Base-by-base conservation (phyloP, 2,329 filamentous ascomycete genomes). In the Zalaria obscura region DNA sequence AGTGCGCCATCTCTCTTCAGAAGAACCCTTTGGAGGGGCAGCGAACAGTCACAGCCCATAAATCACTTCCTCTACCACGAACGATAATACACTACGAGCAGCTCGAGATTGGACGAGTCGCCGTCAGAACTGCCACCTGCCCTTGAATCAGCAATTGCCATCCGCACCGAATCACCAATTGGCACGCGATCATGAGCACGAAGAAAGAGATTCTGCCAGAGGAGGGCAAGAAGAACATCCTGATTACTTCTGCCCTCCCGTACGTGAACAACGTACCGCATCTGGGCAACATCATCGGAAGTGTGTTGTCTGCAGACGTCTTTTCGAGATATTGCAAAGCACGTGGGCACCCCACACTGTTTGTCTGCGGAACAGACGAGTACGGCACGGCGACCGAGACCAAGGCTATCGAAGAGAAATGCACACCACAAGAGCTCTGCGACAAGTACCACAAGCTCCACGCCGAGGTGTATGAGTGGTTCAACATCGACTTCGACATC, bases 341-440 rank as follows among this genome's bases (percentile, higher is more conserved):
- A 35, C 76, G 85, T 54, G 83, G 80, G 42, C 73, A 80, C 55
- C 83, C 78, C 50, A 93, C 86, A 1, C 73, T 94, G 39, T 94
- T 78, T 61, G 72, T 94, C 51, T 93, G 88, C 62, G 87, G 87
- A 43, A 84, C 79, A 40, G 89, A 95, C 66, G 85, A 96, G 65
- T 96, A 95, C 62, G 89, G 89, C 44, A 96, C 89, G 8, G 88
- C 89, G 25, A 94, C 88, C 28, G 89, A 95, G 65, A 94, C 89
- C 26, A 94, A 93, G 67, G 89, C 89, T 4, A 76, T 95, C 34
- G 86, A 93, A 60, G 86, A 91, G 59, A 80, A 81, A 9, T 70
- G 87, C 48, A 86, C 80, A 8, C 87, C 89, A 25, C 73, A 83
- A 54, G 75, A 88, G 57, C 76, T 96, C 8, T 95, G 89, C 68